Conservation (phyloP, 257 asterid genomes). For the Linaria vulgaris region DNA sequence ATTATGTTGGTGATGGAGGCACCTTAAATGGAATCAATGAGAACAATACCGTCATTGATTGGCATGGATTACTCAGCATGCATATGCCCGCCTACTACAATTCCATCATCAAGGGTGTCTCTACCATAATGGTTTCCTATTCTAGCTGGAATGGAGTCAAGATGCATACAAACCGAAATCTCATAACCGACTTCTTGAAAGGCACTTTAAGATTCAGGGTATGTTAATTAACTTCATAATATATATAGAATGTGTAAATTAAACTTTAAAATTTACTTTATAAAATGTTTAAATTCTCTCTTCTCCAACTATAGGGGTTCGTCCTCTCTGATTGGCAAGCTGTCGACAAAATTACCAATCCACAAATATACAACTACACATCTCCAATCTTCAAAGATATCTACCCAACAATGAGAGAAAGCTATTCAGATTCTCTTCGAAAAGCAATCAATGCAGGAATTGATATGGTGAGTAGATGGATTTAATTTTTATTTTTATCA, state of each 20-base stretch:
- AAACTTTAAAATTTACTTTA: background rate
- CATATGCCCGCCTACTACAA: constrained; percentile 21
- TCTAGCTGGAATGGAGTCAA: constrained; percentile 25
- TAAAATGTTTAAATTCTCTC: background rate
- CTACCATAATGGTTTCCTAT: constrained; percentile 18
- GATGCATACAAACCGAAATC: constrained; percentile 16
- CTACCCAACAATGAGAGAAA: constrained; percentile 3
- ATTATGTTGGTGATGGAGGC: constrained; percentile 23
- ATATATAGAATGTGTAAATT: no score
- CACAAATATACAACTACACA: background rate
- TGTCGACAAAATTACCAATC: constrained; percentile 18
- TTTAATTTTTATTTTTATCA: background rate
- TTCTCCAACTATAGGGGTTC: constrained; percentile 12
- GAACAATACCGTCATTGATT: constrained; percentile 19
- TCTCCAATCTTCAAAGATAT: constrained; percentile 3
- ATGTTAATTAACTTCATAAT: background rate
- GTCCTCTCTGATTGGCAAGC: constrained; percentile 24
- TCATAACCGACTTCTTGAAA: constrained; percentile 12
- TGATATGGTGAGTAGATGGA: constrained; percentile 17
- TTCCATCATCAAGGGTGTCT: constrained; percentile 18
- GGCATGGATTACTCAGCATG: constrained; percentile 19
- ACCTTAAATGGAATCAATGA: constrained; percentile 19
- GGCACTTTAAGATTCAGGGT: constrained; percentile 23
- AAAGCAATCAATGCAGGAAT: constrained; percentile 19
- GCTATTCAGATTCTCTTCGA: constrained; percentile 13